Percentiles rank a stretch among this genome's conserved stretches.
Conservation (phyloP, 768 basidiomycete species). For the Russula sp. region DNA sequence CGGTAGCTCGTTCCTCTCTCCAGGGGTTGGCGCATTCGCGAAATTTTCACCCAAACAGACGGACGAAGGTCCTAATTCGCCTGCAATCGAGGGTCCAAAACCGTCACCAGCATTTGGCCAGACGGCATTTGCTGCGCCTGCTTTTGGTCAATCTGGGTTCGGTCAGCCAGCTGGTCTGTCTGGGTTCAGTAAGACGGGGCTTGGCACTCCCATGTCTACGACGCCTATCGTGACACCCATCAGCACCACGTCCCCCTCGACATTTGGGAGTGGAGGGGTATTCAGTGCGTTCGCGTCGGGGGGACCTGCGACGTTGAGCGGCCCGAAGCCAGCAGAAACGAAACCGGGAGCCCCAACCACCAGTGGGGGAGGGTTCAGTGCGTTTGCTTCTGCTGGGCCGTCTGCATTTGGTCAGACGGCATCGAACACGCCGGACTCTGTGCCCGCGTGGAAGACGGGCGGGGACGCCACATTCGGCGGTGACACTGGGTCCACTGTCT, state of each 20-base stretch:
- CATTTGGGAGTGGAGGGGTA: slow-evolving; percentile 19
- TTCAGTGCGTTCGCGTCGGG: slow-evolving; percentile 27
- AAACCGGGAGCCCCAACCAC: background rate
- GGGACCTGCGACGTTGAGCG: slow-evolving; percentile 21
- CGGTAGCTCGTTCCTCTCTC: slow-evolving; percentile 22
- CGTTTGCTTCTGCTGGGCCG: slow-evolving; percentile 23
- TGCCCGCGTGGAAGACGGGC: slow-evolving; percentile 18
- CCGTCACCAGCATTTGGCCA: slow-evolving; percentile 22
- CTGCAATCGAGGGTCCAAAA: slow-evolving; percentile 12
- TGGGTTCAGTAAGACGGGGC: slow-evolving; percentile 24
- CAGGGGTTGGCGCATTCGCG: slow-evolving; percentile 29
- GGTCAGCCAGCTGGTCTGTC: slow-evolving; percentile 28
- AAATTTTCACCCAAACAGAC: slow-evolving; percentile 15
- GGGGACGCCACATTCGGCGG: slow-evolving; percentile 10
- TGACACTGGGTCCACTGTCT: slow-evolving; percentile 5
- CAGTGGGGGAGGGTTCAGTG: slow-evolving; percentile 27
- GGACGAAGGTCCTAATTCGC: slow-evolving; percentile 10
- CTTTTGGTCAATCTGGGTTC: slow-evolving; percentile 29
- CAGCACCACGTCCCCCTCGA: slow-evolving; percentile 11
- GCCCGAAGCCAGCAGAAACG: slow-evolving; percentile 9
- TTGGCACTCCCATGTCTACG: slow-evolving; percentile 23
- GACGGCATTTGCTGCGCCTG: slow-evolving; percentile 18
- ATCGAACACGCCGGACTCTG: background rate
- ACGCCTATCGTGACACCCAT: slow-evolving; percentile 18
- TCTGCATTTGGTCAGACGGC: slow-evolving; percentile 11